Base-by-base conservation (phyloP, 352 stramenopile genomes). In the Pythium folliculosum region DNA sequence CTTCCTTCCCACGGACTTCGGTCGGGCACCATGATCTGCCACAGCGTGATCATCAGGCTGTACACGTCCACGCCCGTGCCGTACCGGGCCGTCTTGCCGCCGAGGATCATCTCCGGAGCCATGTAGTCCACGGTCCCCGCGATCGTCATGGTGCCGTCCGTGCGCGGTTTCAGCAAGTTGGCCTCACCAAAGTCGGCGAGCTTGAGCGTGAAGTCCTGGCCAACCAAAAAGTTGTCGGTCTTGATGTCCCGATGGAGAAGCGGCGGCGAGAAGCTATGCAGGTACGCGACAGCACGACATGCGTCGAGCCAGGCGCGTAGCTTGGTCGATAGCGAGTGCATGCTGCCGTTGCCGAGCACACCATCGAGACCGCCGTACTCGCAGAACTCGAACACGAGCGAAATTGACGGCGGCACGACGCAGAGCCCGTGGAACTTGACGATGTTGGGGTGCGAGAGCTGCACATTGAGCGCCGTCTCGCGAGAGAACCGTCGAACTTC, bases 121-220 rank as follows among this genome's bases (percentile, higher is more conserved):
- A 95, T 95, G 61, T 92, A 95, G 57, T 95, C 87, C 12, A 95
- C 87, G 0, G 84, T 95, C 0, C 87, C 87, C 0, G 86, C 84
- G 69, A 95, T 92, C 23, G 87, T 95, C 87, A 95, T 95, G 14
- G 87, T 90, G 7, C 80, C 80, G 65, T 95, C 87, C 8, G 76
- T 84, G 44, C 86, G 81, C 43, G 87, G 87, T 5, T 81, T 75
- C 22, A 95, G 49, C 74, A 95, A 79, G 48, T 95, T 95, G 52
- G 85, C 84, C 69, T 95, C 88, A 9, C 88, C 88, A 70, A 95
- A 95, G 69, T 95, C 88, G 0, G 86, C 79, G 9, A 95, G 78
- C 63, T 95, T 95, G 32, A 95, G 66, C 22, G 91, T 58, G 45
- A 85, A 90, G 38, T 95, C 83, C 54, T 92, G 82, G 14, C 82